A percentile compares a stretch with the other conserved stretches of the same genome.
Conservation (phyloP, 2,329 filamentous ascomycete genomes). For the Zasmidium angulare region DNA sequence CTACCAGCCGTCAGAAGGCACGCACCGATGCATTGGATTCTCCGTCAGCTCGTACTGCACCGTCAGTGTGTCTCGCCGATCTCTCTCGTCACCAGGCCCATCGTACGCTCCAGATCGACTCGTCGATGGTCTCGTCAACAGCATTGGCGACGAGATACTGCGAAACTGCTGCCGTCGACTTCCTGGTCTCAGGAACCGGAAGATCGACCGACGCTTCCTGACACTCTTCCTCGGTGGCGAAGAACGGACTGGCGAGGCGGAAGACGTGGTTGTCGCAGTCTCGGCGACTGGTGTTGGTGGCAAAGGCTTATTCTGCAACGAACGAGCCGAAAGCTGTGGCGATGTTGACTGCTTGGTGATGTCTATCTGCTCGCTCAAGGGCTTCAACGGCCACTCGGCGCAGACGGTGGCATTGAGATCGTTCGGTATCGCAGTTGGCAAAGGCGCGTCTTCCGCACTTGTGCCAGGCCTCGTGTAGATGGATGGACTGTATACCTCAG, state of each 20-base stretch:
- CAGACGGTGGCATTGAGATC: conserved; percentile 5
- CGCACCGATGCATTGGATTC: conserved; percentile 6
- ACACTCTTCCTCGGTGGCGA: conserved; percentile 25
- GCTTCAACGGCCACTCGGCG: conserved; percentile 13
- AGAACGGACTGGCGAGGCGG: neutral
- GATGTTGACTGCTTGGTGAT: neutral
- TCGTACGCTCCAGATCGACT: neutral
- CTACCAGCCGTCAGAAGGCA: neutral
- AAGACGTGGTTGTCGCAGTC: neutral
- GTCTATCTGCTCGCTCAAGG: neutral
- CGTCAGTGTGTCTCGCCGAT: conserved; percentile 4
- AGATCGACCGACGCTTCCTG: conserved; percentile 31
- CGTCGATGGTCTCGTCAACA: conserved; percentile 1
- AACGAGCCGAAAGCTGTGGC: neutral
- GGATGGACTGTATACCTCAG: conserved; percentile 6
- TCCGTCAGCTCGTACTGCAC: conserved; percentile 12
- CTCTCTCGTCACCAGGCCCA: conserved; percentile 4
- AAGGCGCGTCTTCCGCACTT: neutral
- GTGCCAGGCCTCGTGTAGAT: conserved; percentile 7
- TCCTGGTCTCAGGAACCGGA: conserved; percentile 29
- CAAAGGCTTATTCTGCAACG: neutral
- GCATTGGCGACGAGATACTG: conserved; percentile 27
- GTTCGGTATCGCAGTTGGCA: conserved; percentile 3
- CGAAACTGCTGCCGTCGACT: conserved; percentile 23
- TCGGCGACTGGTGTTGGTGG: conserved; percentile 1